Evolutionary conservation across 75 land plant species (phyloP).

Genomic region (Chamaecyparis obtusa): DNA sequence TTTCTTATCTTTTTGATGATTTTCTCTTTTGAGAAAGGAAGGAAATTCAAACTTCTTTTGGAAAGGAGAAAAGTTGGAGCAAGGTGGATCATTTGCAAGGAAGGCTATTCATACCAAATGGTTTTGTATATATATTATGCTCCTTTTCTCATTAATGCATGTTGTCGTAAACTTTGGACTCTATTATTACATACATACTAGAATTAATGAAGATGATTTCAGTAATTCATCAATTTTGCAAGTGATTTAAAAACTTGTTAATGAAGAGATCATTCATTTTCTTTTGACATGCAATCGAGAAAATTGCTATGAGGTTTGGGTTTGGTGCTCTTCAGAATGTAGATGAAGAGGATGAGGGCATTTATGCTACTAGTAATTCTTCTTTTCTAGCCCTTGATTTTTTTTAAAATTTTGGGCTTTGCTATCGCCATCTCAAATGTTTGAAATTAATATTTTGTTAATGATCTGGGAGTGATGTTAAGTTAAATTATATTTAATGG

Average conservation of each 20-base stretch:
- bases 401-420: background rate
- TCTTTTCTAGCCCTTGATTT: background rate
- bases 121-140: slow-evolving; percentile 36
- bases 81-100: slow-evolving; percentile 22
- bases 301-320: slow-evolving; percentile 83
- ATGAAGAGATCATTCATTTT: background rate
- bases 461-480: background rate
- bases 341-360: slow-evolving; percentile 91
- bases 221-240: background rate
- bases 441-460: background rate
- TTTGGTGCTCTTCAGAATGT: slow-evolving; percentile 93
- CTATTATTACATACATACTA: background rate
- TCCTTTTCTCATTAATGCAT: background rate
- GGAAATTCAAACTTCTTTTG: slow-evolving; percentile 28
- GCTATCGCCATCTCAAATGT: background rate
- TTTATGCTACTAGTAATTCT: slow-evolving; percentile 69
- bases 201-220: background rate
- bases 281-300: slow-evolving; percentile 56
- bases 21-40: slow-evolving; percentile 58
- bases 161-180: no score
- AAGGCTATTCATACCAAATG: slow-evolving; percentile 68
- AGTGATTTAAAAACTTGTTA: background rate
- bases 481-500: background rate
- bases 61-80: slow-evolving; percentile 18
- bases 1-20: background rate